phyloP scores from a whole-genome alignment of 176 grass and related monocot species.

The Rhynchospora tenuis region DNA sequence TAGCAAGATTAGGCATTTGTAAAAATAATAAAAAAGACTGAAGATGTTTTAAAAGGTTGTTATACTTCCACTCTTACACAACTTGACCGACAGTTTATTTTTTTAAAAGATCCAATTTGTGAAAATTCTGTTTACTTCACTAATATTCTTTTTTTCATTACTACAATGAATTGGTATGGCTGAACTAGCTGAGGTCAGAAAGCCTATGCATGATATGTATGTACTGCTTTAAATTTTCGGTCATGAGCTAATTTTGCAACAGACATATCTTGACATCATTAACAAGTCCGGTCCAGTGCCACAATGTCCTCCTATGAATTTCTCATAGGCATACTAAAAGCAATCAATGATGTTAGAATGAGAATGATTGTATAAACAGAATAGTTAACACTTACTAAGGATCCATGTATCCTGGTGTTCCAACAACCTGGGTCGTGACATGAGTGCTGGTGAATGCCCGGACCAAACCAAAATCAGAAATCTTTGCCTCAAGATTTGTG shows the following conservation, averaged over 20 bases:
- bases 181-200: slow-evolving; percentile 12
- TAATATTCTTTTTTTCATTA: no score
- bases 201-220: background rate
- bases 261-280: background rate
- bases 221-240: no score
- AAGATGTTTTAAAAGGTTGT: background rate
- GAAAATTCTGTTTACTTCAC: no score
- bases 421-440: slow-evolving; percentile 24
- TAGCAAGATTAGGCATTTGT: background rate
- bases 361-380: background rate
- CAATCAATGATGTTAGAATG: background rate
- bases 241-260: background rate
- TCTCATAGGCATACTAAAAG: background rate
- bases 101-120: no score
- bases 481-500: slow-evolving; percentile 31
- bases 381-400: slow-evolving; percentile 31
- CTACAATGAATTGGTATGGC: no score
- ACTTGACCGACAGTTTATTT: no score
- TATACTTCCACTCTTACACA: no score
- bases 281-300: background rate
- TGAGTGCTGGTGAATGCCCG: slow-evolving; percentile 26
- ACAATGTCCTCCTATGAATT: no score
- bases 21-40: background rate
- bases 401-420: slow-evolving; percentile 42
- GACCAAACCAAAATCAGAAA: slow-evolving; percentile 46